Evolutionary conservation across 306 rosid species (phyloP), one percentile per base, ranked within the genome.

Genomic region (Neltuma alba): DNA sequence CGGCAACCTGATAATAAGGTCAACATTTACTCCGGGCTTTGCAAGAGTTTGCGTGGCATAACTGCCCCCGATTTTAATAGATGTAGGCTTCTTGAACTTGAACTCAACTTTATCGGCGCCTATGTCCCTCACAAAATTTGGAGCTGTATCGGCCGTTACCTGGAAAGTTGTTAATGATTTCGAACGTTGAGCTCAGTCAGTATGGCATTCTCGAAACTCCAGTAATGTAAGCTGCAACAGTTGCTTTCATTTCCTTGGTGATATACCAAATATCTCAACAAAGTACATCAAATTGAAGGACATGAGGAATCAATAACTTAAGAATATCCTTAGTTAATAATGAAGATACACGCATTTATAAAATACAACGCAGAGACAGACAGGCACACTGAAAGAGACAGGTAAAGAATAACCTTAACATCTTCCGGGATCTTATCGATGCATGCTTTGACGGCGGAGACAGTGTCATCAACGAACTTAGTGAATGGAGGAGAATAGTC

Each of bases 61-160:
- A 76, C 98, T 95, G 30, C 98, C 99, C 11, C 92, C 90, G 10
- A 85, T 80, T 72, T 84, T 73, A 34, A 92, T 3, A 55, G 85
- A 83, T 48, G 76, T 42, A 6, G 97, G 98, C 76, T 86, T 92
- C 89, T 84, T 88, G 70, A 92, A 95, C 44, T 75, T 87, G 86
- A 95, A 95, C 18, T 89, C 97, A 48, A 93, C 95, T 83, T 90
- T 95, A 80, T 95, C 97, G 0, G 91, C 91, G 33, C 97, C 99
- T 82, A 95, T 87, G 85, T 93, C 98, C 75, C 82, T 79, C 38
- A 95, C 87, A 72, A 91, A 95, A n/a, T 84, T 78, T 16, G 91
- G 79, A 68, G 98, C 97, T 55, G 84, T 57, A 42, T 90, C 91
- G 0, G 85, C 92, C 23, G 88, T 86, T 9, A 92, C 90, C 97